Conservation (phyloP, 495 filamentous ascomycete species). For the Beverwykella pulmonaria region DNA sequence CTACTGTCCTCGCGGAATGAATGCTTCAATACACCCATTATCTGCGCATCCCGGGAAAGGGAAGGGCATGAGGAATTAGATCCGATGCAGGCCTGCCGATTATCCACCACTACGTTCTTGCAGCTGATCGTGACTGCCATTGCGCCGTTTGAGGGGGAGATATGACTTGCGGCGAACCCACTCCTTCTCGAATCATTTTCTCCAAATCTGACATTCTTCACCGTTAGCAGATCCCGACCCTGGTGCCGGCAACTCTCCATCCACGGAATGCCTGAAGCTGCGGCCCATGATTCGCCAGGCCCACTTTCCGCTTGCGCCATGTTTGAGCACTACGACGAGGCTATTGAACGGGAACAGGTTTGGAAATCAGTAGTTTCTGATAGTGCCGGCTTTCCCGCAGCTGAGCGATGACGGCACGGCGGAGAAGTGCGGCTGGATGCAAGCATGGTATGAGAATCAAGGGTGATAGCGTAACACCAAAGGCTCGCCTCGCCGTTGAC, state of each 20-base stretch:
- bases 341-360: not conserved
- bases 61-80: not conserved
- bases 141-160: conserved; percentile 3
- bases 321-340: not conserved
- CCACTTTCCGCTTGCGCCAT: not conserved
- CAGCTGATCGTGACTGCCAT: conserved; percentile 5
- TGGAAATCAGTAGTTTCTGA: conserved; percentile 1
- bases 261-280: conserved; percentile 1
- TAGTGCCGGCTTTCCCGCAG: conserved; percentile 32
- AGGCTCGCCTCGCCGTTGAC: conserved; percentile 15
- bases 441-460: conserved; percentile 1
- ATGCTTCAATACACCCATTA: too few species aligned
- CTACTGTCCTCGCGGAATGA: not conserved
- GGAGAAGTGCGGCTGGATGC: conserved; percentile 23
- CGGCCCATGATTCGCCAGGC: conserved; percentile 15
- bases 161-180: conserved; percentile 5
- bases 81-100: not conserved
- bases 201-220: not conserved
- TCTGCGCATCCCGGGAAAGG: too few species aligned
- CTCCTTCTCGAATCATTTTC: conserved; percentile 21
- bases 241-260: not conserved
- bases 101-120: not conserved
- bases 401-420: conserved; percentile 16
- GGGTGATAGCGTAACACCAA: conserved; percentile 26
- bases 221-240: too few species aligned